Conservation (phyloP, 306 rosid species). For the Castanea mollissima region DNA sequence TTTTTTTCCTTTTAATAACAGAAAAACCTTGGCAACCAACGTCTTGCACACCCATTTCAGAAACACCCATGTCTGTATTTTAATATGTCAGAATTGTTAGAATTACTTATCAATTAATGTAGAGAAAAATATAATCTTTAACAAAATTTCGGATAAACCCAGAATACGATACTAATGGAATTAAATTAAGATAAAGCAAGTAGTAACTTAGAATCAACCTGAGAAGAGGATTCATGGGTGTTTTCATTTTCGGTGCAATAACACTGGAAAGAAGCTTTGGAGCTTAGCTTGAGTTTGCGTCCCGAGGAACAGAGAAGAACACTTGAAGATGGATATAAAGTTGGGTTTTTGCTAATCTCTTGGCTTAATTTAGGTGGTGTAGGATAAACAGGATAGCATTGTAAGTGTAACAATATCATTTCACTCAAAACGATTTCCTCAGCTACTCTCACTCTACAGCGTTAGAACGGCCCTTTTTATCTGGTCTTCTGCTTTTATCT, state of each 20-base stretch:
- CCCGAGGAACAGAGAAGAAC: slow-evolving; percentile 15
- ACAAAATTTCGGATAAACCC: neutral
- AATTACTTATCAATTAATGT: neutral
- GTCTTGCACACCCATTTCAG: neutral
- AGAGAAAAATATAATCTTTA: neutral
- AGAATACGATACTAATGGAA: neutral
- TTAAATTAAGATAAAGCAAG: neutral
- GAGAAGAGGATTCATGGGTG: slow-evolving; percentile 35
- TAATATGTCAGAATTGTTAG: neutral
- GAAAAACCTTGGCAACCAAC: no score
- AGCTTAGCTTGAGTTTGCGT: slow-evolving; percentile 13
- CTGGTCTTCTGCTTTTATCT: no score
- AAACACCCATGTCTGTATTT: neutral
- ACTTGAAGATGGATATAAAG: neutral
- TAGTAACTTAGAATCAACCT: slow-evolving; percentile 23
- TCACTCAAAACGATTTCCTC: neutral
- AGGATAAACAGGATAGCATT: slow-evolving; percentile 16
- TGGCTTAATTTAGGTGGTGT: neutral
- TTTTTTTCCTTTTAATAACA: no score
- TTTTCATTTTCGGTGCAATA: slow-evolving; percentile 40
- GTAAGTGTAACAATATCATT: slow-evolving; percentile 42
- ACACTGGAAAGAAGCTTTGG: slow-evolving; percentile 33
- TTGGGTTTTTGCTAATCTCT: slow-evolving; percentile 7
- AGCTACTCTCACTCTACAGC: neutral
- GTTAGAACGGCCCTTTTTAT: no score